These are phyloP conservation scores for Penicillium sp. DNA, from an alignment of 2,329 filamentous ascomycete genomes.

Conservation along the genomic window DNA sequence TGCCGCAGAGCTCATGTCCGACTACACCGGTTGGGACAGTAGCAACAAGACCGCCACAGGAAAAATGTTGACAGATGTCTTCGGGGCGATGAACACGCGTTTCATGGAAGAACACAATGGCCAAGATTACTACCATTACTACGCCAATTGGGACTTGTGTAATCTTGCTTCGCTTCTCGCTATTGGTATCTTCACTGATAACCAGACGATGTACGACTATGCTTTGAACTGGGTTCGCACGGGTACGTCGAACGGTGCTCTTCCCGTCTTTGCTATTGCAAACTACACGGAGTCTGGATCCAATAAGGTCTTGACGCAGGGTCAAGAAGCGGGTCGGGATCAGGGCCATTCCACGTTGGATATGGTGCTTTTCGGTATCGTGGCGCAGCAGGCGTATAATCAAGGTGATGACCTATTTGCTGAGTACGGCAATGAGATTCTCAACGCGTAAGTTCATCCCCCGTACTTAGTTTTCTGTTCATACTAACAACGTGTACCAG, in stretches of 20 bases:
- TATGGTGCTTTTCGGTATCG: slow-evolving; percentile 41
- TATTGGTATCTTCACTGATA: slow-evolving; percentile 48
- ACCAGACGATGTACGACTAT: slow-evolving; percentile 43
- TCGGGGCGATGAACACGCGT: slow-evolving; percentile 40
- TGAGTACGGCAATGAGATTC: slow-evolving; percentile 34
- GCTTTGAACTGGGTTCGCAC: slow-evolving; percentile 45
- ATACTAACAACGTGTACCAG: not conserved
- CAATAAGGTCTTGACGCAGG: slow-evolving; percentile 37
- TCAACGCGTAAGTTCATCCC: slow-evolving; percentile 35
- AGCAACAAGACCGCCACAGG: slow-evolving; percentile 25
- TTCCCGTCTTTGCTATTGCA: slow-evolving; percentile 12
- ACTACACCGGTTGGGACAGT: slow-evolving; percentile 33
- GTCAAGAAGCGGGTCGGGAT: slow-evolving; percentile 48
- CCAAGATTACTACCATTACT: slow-evolving; percentile 38
- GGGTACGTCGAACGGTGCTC: slow-evolving; percentile 40
- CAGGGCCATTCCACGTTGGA: slow-evolving; percentile 49
- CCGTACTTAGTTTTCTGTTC: not conserved
- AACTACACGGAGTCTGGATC: slow-evolving; percentile 18
- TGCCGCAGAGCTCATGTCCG: slow-evolving; percentile 47
- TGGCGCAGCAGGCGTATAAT: slow-evolving; percentile 47
- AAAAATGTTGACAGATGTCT: slow-evolving; percentile 39
- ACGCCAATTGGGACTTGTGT: slow-evolving; percentile 50
- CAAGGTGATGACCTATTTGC: slow-evolving; percentile 47
- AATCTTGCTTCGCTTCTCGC: slow-evolving; percentile 46
- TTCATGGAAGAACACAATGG: slow-evolving; percentile 44